phyloP scores from a whole-genome alignment of 1,284 basidiomycete genomes.

The Leccinum insolens region DNA sequence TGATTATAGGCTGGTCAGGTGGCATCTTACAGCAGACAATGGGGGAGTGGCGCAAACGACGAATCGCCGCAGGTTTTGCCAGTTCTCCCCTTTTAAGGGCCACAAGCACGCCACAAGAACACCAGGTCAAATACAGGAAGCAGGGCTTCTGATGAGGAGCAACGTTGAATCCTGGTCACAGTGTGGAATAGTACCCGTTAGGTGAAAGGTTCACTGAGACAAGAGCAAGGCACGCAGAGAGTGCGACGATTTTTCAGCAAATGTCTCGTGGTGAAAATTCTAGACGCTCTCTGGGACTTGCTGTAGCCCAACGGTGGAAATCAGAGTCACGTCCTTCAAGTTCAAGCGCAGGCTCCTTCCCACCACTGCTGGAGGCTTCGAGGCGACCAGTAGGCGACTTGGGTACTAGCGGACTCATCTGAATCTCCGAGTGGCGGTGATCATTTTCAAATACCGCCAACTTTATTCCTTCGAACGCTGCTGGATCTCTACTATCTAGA shows the following conservation, averaged over 20 bases:
- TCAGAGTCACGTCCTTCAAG: no score
- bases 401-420: no score
- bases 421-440: no score
- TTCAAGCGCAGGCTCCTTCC: no score
- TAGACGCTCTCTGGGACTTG: not conserved
- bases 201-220: not conserved
- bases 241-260: not conserved
- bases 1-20: slow-evolving; percentile 5
- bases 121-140: not conserved
- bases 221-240: not conserved
- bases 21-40: not conserved
- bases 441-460: no score
- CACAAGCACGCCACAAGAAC: not conserved
- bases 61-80: not conserved
- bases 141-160: no score
- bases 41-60: not conserved
- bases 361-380: no score
- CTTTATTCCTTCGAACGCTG: no score
- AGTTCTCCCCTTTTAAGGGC: not conserved
- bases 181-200: not conserved
- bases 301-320: not conserved
- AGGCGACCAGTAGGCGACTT: no score
- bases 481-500: no score
- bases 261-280: not conserved
- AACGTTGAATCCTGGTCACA: no score